These are phyloP conservation scores for Penicillium sp. DNA, from an alignment of 2,329 filamentous ascomycete genomes.

Conservation along the genomic window DNA sequence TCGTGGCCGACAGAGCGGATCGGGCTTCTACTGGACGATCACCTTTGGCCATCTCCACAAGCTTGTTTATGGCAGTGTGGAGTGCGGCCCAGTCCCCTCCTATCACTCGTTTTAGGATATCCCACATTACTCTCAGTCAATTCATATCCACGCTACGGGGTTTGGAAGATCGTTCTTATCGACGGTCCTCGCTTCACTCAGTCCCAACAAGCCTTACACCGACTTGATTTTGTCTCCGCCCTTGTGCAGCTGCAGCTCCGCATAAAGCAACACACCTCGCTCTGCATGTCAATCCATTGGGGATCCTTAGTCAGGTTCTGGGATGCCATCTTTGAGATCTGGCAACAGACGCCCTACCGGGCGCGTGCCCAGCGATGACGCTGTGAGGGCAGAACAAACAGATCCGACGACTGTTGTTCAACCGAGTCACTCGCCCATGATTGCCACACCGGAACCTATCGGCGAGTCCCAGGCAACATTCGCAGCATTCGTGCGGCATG, in stretches of 20 bases:
- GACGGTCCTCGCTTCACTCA: too few relatives aligned
- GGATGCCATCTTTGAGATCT: slow-evolving; percentile 17
- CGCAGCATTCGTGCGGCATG: slow-evolving; percentile 1
- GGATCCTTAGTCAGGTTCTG: slow-evolving; percentile 5
- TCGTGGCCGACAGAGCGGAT: slow-evolving; percentile 8
- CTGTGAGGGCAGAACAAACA: neutral
- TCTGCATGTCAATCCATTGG: slow-evolving; percentile 9
- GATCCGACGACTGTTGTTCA: neutral
- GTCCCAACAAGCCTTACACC: too few relatives aligned
- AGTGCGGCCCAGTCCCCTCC: too few relatives aligned
- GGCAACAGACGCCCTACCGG: slow-evolving; percentile 2
- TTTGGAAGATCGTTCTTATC: too few relatives aligned
- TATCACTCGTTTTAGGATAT: too few relatives aligned
- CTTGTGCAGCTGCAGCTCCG: too few relatives aligned
- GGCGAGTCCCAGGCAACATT: neutral
- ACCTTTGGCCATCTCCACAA: slow-evolving; percentile 7
- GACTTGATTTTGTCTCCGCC: too few relatives aligned
- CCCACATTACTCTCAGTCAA: too few relatives aligned
- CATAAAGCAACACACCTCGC: too few relatives aligned
- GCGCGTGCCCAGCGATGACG: neutral
- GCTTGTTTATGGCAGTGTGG: too few relatives aligned
- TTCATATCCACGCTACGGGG: too few relatives aligned
- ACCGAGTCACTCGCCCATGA: neutral
- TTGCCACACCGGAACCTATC: neutral
- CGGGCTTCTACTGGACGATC: neutral